Evolutionary conservation across 2,329 filamentous ascomycete species (phyloP).

Genomic region (Arthrobotrys iridis): DNA sequence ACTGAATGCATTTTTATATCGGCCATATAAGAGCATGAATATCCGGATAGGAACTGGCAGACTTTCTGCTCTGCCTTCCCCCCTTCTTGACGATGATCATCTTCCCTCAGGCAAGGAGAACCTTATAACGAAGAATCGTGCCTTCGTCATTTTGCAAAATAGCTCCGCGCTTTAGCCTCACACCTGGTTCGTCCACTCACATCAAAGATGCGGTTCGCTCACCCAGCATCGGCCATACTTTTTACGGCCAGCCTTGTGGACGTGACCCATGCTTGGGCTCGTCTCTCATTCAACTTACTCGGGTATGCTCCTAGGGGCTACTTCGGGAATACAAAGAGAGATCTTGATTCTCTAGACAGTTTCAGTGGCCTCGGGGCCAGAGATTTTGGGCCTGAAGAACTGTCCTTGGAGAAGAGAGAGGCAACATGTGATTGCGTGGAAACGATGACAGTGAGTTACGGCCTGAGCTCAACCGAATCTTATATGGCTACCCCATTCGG

Average conservation of each 20-base stretch:
- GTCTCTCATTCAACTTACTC: background rate
- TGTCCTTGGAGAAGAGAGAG: slow-evolving; percentile 15
- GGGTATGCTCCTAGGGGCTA: background rate
- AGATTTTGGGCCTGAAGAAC: background rate
- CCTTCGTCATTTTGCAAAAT: background rate
- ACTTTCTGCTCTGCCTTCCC: slow-evolving; percentile 7
- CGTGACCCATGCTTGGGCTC: background rate
- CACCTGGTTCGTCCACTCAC: background rate
- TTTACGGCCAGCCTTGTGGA: slow-evolving; percentile 12
- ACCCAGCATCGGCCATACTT: background rate
- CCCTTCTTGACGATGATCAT: slow-evolving; percentile 36
- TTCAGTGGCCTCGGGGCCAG: slow-evolving; percentile 6
- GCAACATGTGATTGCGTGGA: slow-evolving; percentile 9
- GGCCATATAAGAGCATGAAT: slow-evolving; percentile 32
- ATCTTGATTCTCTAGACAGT: background rate
- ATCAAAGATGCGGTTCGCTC: slow-evolving; percentile 30
- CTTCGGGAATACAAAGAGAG: background rate
- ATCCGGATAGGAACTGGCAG: slow-evolving; percentile 6
- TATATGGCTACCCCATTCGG: slow-evolving; percentile 48
- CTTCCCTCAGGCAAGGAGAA: slow-evolving; percentile 2
- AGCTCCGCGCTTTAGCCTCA: background rate
- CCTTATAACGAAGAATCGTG: slow-evolving; percentile 20
- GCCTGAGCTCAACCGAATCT: slow-evolving; percentile 4
- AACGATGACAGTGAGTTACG: background rate
- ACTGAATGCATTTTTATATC: background rate